Conservation (phyloP, 2,329 filamentous ascomycete species). For the Bipolaris gigantea region DNA sequence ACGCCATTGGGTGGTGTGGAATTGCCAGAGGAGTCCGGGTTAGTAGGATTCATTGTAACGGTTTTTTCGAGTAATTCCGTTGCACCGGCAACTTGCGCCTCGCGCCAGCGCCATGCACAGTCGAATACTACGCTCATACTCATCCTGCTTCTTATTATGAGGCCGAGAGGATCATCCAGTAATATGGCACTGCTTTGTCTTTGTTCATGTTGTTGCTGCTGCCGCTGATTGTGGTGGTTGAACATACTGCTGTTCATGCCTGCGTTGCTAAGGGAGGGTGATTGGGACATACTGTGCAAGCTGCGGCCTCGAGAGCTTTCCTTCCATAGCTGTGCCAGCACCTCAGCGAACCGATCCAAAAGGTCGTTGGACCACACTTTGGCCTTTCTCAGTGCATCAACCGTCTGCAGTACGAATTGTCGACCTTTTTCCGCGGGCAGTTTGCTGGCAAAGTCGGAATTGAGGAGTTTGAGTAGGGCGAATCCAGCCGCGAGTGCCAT, state of each 20-base stretch:
- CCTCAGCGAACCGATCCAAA: constrained; percentile 75
- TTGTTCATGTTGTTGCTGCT: constrained; percentile 26
- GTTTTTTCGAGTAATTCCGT: constrained; percentile 58
- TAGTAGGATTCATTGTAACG: constrained; percentile 84
- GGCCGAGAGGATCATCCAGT: constrained; percentile 71
- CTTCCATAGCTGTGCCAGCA: constrained; percentile 89
- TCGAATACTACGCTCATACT: constrained; percentile 86
- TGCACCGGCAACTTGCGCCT: constrained; percentile 58
- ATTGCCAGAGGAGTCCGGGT: constrained; percentile 71
- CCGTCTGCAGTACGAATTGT: constrained; percentile 69
- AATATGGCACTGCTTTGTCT: constrained; percentile 34
- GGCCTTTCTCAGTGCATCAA: constrained; percentile 69
- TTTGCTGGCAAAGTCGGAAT: constrained; percentile 72
- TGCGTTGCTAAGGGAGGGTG: constrained; percentile 39
- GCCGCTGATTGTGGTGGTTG: constrained; percentile 30
- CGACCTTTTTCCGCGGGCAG: constrained; percentile 65
- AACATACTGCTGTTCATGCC: constrained; percentile 39
- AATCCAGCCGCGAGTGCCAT: constrained; percentile 84
- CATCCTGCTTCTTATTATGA: constrained; percentile 81
- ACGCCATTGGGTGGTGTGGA: constrained; percentile 59
- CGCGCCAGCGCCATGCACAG: constrained; percentile 83
- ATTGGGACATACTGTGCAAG: constrained; percentile 43
- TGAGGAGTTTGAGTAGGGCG: constrained; percentile 73
- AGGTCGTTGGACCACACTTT: constrained; percentile 79
- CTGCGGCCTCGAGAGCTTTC: constrained; percentile 49